Evolutionary conservation across 2,329 filamentous ascomycete genomes (phyloP).

Genomic region (Whalleya microplaca): DNA sequence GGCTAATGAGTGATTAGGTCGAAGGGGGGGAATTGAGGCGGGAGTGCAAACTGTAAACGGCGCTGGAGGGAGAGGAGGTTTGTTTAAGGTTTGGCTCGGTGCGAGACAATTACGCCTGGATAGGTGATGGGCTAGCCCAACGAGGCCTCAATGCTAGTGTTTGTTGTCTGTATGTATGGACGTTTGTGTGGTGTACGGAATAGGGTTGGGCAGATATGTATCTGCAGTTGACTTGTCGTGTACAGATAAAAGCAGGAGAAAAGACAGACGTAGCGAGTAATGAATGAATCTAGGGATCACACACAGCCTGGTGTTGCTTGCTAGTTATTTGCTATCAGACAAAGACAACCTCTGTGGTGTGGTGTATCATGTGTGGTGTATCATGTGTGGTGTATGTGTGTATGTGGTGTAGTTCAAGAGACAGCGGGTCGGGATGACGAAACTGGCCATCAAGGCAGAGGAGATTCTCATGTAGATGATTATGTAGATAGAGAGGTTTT

Average conservation of each 20-base stretch:
- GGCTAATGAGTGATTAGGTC: not conserved
- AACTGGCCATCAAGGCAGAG: not conserved
- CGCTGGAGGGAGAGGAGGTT: not conserved
- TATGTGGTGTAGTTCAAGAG: not conserved
- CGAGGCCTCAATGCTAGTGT: too few species aligned
- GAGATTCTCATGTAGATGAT: not conserved
- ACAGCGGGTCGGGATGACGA: not conserved
- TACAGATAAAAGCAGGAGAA: conserved; percentile 7
- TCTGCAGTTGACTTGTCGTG: too few species aligned
- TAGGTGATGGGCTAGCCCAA: not conserved
- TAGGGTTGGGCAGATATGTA: too few species aligned
- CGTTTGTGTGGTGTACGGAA: too few species aligned
- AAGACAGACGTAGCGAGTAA: conserved; percentile 9
- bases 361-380: not conserved
- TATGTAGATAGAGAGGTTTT: not conserved
- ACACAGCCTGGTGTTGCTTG: too few species aligned
- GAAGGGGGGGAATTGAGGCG: not conserved
- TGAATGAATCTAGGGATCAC: not conserved
- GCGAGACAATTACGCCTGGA: too few species aligned
- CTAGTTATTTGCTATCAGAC: too few species aligned
- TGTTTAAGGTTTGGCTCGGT: not conserved
- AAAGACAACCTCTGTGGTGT: too few species aligned
- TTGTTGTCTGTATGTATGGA: too few species aligned
- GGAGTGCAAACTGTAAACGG: not conserved
- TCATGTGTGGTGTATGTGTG: not conserved